Conservation (phyloP, 73 alveolate genomes). For the Effrenium voratum region DNA sequence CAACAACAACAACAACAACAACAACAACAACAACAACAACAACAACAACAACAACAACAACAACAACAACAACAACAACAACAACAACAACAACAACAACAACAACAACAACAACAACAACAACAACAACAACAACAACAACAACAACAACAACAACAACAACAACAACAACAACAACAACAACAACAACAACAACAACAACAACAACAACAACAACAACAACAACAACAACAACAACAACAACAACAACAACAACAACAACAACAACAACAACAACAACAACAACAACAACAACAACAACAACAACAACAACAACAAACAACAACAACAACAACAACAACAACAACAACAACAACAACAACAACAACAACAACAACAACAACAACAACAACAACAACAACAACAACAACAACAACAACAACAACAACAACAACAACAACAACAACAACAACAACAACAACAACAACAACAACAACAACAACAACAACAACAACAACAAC, state of each 20-base stretch:
- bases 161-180: background rate
- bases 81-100: slow-evolving; percentile 2
- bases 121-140: background rate
- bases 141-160: background rate
- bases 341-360: too few species aligned
- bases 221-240: background rate
- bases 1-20: background rate
- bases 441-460: too few species aligned
- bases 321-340: too few species aligned
- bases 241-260: background rate
- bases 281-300: background rate
- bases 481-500: too few species aligned
- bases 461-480: too few species aligned
- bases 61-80: slow-evolving; percentile 31
- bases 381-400: too few species aligned
- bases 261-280: background rate
- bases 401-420: too few species aligned
- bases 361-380: too few species aligned
- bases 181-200: background rate
- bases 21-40: background rate
- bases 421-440: too few species aligned
- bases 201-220: background rate
- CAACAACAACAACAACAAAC: background rate
- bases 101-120: background rate
- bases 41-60: background rate